Evolutionary conservation across 768 basidiomycete genomes (phyloP), one percentile per base, ranked within the genome.

Genomic region (Hericium coralloides): DNA sequence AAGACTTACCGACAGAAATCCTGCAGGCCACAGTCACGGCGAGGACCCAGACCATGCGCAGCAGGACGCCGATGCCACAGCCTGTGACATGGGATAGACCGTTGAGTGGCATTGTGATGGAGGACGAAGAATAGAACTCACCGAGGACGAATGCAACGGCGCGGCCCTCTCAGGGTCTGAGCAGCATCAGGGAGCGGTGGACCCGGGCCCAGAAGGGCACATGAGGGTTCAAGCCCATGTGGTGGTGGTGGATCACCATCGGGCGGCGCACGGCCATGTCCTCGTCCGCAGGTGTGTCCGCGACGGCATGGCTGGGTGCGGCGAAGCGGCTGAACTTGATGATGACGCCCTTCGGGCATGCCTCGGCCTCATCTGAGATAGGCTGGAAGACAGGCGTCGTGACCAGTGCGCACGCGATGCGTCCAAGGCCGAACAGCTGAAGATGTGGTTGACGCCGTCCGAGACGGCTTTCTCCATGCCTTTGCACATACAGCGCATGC

Each of bases 141-240:
- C 89, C 90, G 17, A 92, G 77, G 56, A 92, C 89, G 58, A 92
- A 92, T 3, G 90, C 84, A 15, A 92, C 84, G 10, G 83, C 82
- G 52, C 88, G 77, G 52, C 88, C 89, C 70, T 92, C 90, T 89
- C 90, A 92, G n/a, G 82, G 81, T 12, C 89, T 86, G n/a, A 92
- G 80, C 8, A 79, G 69, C 74, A 81, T 81, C 55, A 92, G 70
- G 2, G 89, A 85, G 55, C 70, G 71, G 64, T 84, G 80, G 59
- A 92, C 71, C 49, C 90, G 83, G 48, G 68, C 71, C 49, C 79
- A 57, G 77, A 89, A 88, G 37, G 77, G 71, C 20, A n/a, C n/a
- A n/a, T n/a, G n/a, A n/a, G n/a, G 51, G n/a, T n/a, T n/a, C n/a
- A n/a, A n/a, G n/a, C 64, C 62, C 54, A 51, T 52, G 10, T 10